Base-by-base conservation (phyloP, 1,284 basidiomycete species). In the Golubevia pallescens region DNA sequence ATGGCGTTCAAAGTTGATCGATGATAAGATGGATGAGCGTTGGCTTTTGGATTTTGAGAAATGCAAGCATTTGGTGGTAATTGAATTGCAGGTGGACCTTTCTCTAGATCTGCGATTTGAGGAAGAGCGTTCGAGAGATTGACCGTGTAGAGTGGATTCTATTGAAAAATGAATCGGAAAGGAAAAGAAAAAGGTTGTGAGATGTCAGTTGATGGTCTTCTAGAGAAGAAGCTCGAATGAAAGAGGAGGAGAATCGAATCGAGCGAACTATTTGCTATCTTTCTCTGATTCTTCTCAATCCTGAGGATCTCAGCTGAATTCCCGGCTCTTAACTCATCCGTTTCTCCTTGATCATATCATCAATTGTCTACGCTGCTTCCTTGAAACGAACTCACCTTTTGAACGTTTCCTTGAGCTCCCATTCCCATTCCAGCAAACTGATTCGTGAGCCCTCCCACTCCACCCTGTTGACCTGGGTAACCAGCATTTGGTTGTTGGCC, bases 11-110 rank as follows among this genome's bases (percentile, higher is more conserved):
- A 77, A 6, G 83, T 85, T 66, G 76, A 77, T 38, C 83, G 81
- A 70, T 85, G 83, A 68, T 81, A 85, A 57, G 80, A 81, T 13
- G 83, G 80, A 54, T 85, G 78, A 8, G 81, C 80, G 66, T 85
- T 85, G 52, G 76, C 71, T 57, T 74, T 74, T n/a, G 77, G 73
- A 52, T 75, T 67, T 28, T 65, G 62, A 16, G 77, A 70, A 55
- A 84, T 69, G 67, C 73, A 73, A 7, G 83, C 72, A 65, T 80
- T 78, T 62, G 83, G 77, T 8, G 83, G 81, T 51, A 85, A 74
- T 62, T 74, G 62, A 60, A 83, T 84, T 62, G 78, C 74, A 57
- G 83, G 83, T 52, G 83, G 83, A 20, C 74, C 75, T 48, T 69
- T 65, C 52, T 80, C 76, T 56, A 84, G 69, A 38, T 82, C 80